Conservation (phyloP, 202 grass and related monocot genomes). For the Cymbopogon flexuosus region DNA sequence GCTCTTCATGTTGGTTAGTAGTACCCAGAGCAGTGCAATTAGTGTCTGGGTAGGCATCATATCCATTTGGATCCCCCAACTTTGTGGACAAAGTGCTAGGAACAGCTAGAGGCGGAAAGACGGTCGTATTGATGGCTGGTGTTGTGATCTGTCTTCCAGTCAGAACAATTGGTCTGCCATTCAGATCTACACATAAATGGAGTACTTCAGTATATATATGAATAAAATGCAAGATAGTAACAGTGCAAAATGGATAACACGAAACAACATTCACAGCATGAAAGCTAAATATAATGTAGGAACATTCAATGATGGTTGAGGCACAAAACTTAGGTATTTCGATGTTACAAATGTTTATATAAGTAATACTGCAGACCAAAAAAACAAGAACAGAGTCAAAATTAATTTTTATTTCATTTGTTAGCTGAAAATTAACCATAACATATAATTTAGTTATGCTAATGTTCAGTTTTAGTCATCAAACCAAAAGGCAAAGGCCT, state of each 20-base stretch:
- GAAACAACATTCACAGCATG: background rate
- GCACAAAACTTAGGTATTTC: background rate
- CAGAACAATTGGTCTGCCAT: conserved; percentile 44
- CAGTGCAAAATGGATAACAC: background rate
- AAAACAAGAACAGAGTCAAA: background rate
- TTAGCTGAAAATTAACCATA: background rate
- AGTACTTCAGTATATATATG: background rate
- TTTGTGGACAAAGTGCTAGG: conserved; percentile 27
- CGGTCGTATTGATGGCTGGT: conserved; percentile 37
- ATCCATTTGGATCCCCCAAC: conserved; percentile 27
- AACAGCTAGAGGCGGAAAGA: conserved; percentile 35
- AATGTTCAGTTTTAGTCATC: background rate
- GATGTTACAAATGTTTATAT: background rate
- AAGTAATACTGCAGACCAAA: background rate
- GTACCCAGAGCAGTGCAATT: conserved; percentile 26
- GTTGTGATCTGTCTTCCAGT: conserved; percentile 49
- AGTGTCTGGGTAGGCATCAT: conserved; percentile 13
- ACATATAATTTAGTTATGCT: background rate
- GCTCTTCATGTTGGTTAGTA: conserved; percentile 28
- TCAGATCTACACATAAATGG: conserved; percentile 45
- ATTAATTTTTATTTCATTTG: background rate
- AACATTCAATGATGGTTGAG: background rate
- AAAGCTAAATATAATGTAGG: background rate
- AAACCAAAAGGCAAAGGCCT: background rate
- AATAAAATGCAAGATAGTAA: conserved; percentile 14